Evolutionary conservation across 139 green algal genomes (phyloP), one percentile per base, ranked within the genome.

Genomic region (Chlamydomonas sphaeroides): DNA sequence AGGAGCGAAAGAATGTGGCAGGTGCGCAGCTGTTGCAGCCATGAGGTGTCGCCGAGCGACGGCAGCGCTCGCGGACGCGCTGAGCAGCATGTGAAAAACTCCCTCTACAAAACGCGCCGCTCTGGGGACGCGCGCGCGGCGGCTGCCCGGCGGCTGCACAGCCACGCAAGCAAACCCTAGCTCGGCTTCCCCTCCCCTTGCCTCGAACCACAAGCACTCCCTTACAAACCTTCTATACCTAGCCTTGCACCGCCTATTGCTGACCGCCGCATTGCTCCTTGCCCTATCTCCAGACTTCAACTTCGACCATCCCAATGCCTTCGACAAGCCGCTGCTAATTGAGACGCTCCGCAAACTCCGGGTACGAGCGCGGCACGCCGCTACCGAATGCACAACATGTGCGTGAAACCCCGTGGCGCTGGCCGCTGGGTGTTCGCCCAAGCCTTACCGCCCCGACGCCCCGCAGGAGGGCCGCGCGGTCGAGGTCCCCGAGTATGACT

Each of bases 401-500:
- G 10, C 10, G 10, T 20, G 45, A 14, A 14, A 14, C 10, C 10
- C 11, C 20, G 5, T 49, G 30, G 30, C n/a, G 61, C 18, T 38
- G 61, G 56, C 11, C 23, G 23, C 56, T 63, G 56, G 11, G 56
- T n/a, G 30, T 10, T 5, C 26, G 30, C 30, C 11, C 56, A 10
- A 23, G 56, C 56, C 10, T n/a, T 15, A 5, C 56, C 11, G 11
- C 5, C 5, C 14, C 26, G 56, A 5, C 15, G 56, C 45, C 10
- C 45, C 38, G 30, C 76, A 92, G 80, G 80, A 82, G 26, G 90
- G 92, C 66, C 79, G 85, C 35, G n/a, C 87, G 3, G 90, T 93
- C 25, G 91, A 98, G 23, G 90, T 99, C 35, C 97, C 97, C 5
- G 82, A 93, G 0, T 99, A 99, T 79, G 97, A 99, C 89, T 99